Base-by-base conservation (phyloP, 805 yeast genomes). In the Saccharomycopsis fibuligera region DNA sequence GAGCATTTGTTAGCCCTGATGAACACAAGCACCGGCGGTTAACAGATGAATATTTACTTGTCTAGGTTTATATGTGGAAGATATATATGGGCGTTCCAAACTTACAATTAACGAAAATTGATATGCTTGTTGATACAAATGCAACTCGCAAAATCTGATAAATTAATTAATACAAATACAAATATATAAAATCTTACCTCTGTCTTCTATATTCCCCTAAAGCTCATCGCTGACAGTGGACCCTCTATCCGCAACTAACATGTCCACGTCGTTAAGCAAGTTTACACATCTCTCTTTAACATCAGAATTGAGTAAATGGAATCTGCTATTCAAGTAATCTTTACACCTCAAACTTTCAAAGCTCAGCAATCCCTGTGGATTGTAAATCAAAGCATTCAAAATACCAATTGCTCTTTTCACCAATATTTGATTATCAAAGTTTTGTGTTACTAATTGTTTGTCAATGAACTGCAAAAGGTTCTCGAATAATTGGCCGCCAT, bases 381-480 rank as follows among this genome's bases (percentile, higher is more conserved):
- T 30, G 37, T 49, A 49, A 1, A 52, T 41, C 38, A 52, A 42
- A 5, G 54, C 53, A 25, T 46, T 49, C 6, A 52, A 35, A 16
- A 52, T 45, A 2, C 50, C 46, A n/a, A 52, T 41, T 2, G 36
- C 21, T 46, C 55, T 42, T 24, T 52, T 52, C 44, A 52, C 37
- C 27, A 52, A 35, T 5, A 50, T 25, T 33, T 51, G 55, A 12
- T 36, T 27, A 12, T 35, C n/a, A 12, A 36, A 24, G 25, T 40
- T 31, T 37, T 27, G 22, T 4, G 25, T 35, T 1, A 22, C 29
- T 14, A 50, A 35, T 24, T 38, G 38, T 6, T 36, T 29, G n/a
- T 47, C 50, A 27, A 50, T 43, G 16, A 50, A 23, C n/a, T 35
- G 17, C 3, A 40, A 12, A 27, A 51, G 19, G 24, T 30, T 44